These are phyloP conservation scores for Cadophora gregata DNA, from an alignment of 2,329 filamentous ascomycete species.

Conservation along the genomic window DNA sequence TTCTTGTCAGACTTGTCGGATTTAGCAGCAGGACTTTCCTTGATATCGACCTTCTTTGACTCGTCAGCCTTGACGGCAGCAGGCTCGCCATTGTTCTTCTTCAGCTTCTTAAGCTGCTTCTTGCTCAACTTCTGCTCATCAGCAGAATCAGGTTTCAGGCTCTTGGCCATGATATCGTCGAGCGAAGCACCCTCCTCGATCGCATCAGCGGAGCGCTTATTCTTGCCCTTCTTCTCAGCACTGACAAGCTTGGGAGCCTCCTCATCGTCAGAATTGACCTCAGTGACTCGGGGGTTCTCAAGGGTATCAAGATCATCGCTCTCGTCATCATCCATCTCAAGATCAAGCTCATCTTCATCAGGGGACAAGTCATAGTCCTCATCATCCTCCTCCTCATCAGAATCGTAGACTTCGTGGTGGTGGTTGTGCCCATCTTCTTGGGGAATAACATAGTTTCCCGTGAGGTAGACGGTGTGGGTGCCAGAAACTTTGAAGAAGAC, in stretches of 20 bases:
- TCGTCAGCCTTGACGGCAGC: slow-evolving; percentile 63
- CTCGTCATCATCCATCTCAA: slow-evolving; percentile 62
- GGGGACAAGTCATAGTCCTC: slow-evolving; percentile 83
- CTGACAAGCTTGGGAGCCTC: slow-evolving; percentile 67
- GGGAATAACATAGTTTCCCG: slow-evolving; percentile 91
- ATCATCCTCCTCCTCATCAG: slow-evolving; percentile 66
- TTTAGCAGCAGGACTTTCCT: slow-evolving; percentile 50
- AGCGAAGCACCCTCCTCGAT: slow-evolving; percentile 69
- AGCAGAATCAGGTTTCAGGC: slow-evolving; percentile 57
- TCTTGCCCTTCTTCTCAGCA: slow-evolving; percentile 72
- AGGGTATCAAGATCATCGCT: slow-evolving; percentile 80
- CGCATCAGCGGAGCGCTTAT: slow-evolving; percentile 87
- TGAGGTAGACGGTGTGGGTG: slow-evolving; percentile 89
- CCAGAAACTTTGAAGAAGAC: slow-evolving; percentile 93
- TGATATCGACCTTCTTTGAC: slow-evolving; percentile 61
- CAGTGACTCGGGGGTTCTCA: slow-evolving; percentile 80
- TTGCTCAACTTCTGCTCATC: slow-evolving; percentile 84
- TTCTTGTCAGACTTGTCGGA: slow-evolving; percentile 79
- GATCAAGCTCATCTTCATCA: slow-evolving; percentile 76
- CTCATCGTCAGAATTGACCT: slow-evolving; percentile 82
- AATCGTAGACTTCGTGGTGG: slow-evolving; percentile 65
- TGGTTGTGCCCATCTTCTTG: slow-evolving; percentile 61
- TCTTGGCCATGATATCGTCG: slow-evolving; percentile 85
- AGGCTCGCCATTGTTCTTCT: slow-evolving; percentile 97
- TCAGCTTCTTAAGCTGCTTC: slow-evolving; percentile 97